Base-by-base conservation (phyloP, 2,329 filamentous ascomycete genomes). In the Sclerotinia borealis region DNA sequence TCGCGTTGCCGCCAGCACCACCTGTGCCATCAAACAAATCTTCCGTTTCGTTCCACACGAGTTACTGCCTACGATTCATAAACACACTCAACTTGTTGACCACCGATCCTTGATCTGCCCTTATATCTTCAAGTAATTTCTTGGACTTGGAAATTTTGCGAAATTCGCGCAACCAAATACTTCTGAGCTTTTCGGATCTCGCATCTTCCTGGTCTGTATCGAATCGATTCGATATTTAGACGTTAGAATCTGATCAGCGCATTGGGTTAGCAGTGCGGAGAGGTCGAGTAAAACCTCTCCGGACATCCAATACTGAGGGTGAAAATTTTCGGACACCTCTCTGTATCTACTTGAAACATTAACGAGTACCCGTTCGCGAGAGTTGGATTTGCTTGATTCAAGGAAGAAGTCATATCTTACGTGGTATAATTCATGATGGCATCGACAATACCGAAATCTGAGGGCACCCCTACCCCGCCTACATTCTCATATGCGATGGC, bases 401-500 rank as follows among this genome's bases (percentile, higher is more conserved):
- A 22, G 31, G 10, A 56, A 56, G 27, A 31, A 56, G 19, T 47
- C 60, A 58, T 41, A 61, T 19, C 29, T 37, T 31, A 34, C 58
- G 60, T 56, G 50, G 58, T 58, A 45, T 29, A 45, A 45, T 55
- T 67, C 68, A 75, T 66, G 66, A 81, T 82, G 80, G 76, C 76
- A 68, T 72, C 77, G 52, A 71, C 73, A 63, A 70, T 74, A 62
- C 73, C 72, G 61, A 76, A 72, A 69, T 67, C 73, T 25, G 72
- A 79, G 56, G 67, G 66, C 59, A 55, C 67, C 54, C 64, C 71
- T 55, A 67, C 68, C 59, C 73, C 84, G 67, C 81, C 85, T 66
- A 81, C 85, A 39, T 96, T 97, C 76, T 97, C 93, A 65, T 98
- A 98, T 77, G 93, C 93, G 72, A 92, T 96, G 83, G 93, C 93